Percentiles rank a stretch among this genome's conserved stretches.
phyloP scores from a whole-genome alignment of 2,329 filamentous ascomycete genomes.

The Fusarium transvaalense region DNA sequence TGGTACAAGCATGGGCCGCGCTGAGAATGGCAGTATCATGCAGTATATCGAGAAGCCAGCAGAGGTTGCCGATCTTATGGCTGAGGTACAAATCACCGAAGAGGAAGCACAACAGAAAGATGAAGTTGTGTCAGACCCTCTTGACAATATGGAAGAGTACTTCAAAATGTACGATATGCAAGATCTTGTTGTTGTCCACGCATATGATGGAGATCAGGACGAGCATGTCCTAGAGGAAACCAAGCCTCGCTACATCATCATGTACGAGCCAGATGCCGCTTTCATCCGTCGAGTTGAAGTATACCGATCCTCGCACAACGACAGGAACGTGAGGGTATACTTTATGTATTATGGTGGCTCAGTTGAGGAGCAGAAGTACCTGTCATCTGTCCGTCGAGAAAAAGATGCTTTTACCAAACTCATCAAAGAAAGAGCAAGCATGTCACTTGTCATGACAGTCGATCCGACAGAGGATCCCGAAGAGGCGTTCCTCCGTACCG shows the following conservation, averaged over 20 bases:
- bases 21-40: conserved; percentile 79
- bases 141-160: conserved; percentile 92
- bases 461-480: conserved; percentile 83
- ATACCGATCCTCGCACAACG: conserved; percentile 92
- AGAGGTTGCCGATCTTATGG: conserved; percentile 85
- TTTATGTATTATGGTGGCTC: conserved; percentile 97
- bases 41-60: conserved; percentile 85
- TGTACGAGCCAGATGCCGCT: conserved; percentile 96
- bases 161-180: conserved; percentile 93
- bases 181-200: conserved; percentile 88
- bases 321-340: conserved; percentile 90
- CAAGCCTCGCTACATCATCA: conserved; percentile 93
- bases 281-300: conserved; percentile 97
- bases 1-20: conserved; percentile 69
- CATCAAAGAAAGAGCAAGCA: conserved; percentile 92
- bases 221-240: conserved; percentile 96
- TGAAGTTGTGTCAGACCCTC: conserved; percentile 79
- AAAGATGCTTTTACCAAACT: conserved; percentile 96
- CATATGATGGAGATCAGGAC: conserved; percentile 95
- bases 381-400: conserved; percentile 89
- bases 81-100: conserved; percentile 84
- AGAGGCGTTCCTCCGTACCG: conserved; percentile 90
- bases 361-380: conserved; percentile 94
- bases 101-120: conserved; percentile 80
- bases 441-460: conserved; percentile 87